Percentiles rank a stretch among this genome's conserved stretches.
phyloP scores from a whole-genome alignment of 2,329 filamentous ascomycete genomes.

The Talaromyces sp. region DNA sequence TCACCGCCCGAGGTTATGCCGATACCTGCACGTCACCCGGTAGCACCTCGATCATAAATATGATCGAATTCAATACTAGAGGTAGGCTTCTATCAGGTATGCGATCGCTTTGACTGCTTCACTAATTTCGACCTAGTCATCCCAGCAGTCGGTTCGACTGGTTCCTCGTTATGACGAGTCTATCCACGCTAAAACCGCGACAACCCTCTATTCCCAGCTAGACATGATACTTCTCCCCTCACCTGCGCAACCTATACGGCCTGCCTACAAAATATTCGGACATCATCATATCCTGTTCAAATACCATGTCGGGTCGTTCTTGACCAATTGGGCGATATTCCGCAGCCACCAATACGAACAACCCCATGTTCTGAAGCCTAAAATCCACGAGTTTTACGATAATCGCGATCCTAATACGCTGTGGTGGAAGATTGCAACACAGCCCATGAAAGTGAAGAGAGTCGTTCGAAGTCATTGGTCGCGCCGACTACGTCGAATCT shows the following conservation, averaged over 20 bases:
- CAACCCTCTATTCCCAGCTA: background rate
- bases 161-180: conserved; percentile 7
- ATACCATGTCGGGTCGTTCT: conserved; percentile 25
- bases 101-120: background rate
- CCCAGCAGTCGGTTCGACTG: background rate
- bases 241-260: background rate
- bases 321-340: conserved; percentile 19
- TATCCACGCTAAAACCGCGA: background rate
- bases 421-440: conserved; percentile 47
- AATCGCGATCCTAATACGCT: conserved; percentile 43
- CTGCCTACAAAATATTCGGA: background rate
- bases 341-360: background rate
- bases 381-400: conserved; percentile 35
- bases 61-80: background rate
- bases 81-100: background rate
- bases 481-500: conserved; percentile 45
- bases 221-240: conserved; percentile 8
- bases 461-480: conserved; percentile 48
- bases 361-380: conserved; percentile 36
- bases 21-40: background rate
- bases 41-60: too few species aligned
- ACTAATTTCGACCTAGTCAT: background rate
- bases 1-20: conserved; percentile 16
- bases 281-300: background rate
- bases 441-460: conserved; percentile 32